These are phyloP conservation scores for Wallacemonas sp. DNA, from an alignment of 208 protist species.

Conservation along the genomic window DNA sequence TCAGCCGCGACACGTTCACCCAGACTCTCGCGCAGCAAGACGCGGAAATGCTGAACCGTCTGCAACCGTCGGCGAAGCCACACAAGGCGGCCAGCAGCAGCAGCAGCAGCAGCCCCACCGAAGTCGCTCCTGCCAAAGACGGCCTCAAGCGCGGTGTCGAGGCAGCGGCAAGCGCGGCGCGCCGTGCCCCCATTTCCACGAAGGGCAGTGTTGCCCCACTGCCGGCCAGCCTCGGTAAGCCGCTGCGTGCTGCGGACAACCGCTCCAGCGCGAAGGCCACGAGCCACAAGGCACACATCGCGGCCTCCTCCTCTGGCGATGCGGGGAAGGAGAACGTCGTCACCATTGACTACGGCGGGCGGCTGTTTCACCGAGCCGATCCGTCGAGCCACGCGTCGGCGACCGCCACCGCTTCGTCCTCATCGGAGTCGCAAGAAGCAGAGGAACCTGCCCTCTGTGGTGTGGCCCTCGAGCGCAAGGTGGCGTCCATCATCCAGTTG, in stretches of 20 bases:
- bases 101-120: neutral
- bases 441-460: neutral
- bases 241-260: neutral
- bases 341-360: neutral
- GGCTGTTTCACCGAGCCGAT: neutral
- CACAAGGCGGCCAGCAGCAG: neutral
- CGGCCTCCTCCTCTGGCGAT: no score
- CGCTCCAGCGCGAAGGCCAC: neutral
- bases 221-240: neutral
- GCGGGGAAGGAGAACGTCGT: neutral
- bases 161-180: no score
- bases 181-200: neutral
- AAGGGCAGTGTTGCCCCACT: constrained; percentile 2
- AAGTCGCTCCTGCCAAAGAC: neutral
- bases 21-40: constrained; percentile 50
- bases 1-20: constrained; percentile 48
- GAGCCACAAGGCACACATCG: neutral
- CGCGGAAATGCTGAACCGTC: constrained; percentile 38
- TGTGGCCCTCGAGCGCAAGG: constrained; percentile 47
- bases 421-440: constrained; percentile 15
- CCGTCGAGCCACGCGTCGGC: no score
- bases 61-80: constrained; percentile 5
- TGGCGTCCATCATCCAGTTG: constrained; percentile 74
- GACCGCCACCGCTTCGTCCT: neutral
- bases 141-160: no score